Base-by-base conservation (phyloP, 176 grass and related monocot genomes). In the Pontederia paniculata region DNA sequence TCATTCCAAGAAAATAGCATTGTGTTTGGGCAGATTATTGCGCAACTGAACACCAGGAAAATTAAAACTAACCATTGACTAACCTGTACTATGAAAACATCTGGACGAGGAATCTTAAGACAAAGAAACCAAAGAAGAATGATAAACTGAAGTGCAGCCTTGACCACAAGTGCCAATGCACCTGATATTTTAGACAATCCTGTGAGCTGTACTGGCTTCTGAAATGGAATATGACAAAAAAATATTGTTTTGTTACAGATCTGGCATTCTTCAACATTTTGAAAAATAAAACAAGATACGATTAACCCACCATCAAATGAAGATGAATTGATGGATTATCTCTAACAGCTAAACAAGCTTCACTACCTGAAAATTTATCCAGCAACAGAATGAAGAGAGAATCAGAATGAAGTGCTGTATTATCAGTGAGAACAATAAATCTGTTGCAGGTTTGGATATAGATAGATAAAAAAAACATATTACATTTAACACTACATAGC, bases 1-100 rank as follows among this genome's bases (percentile, higher is more conserved):
- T 37, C 28, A 37, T 37, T 6, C 28, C 28, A 37, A 37, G 28
- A 37, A 37, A 37, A 5, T 0, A 20, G 21, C n/a, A n/a, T n/a
- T n/a, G n/a, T n/a, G n/a, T n/a, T n/a, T n/a, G n/a, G n/a, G n/a
- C n/a, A n/a, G n/a, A n/a, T 42, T 45, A 48, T 12, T 10, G 48
- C 3, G 9, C 17, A 48, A 17, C 8, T 9, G 22, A 45, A 9
- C 4, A 48, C 9, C 22, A 61, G 51, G n/a, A 23, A 60, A 60
- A 48, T 42, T 9, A 20, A 52, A 44, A 48, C 14, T 22, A 64
- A 25, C 63, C 31, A 45, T 28, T 17, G 37, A 58, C 68, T 69
- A 19, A 94, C 94, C 83, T 98, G 87, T 44, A 98, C 75, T 77
- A 93, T 11, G 45, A 93, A 84, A 56, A 90, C 48, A 75, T 98